Conservation (phyloP, 2,329 filamentous ascomycete species). For the Curvularia sp. region DNA sequence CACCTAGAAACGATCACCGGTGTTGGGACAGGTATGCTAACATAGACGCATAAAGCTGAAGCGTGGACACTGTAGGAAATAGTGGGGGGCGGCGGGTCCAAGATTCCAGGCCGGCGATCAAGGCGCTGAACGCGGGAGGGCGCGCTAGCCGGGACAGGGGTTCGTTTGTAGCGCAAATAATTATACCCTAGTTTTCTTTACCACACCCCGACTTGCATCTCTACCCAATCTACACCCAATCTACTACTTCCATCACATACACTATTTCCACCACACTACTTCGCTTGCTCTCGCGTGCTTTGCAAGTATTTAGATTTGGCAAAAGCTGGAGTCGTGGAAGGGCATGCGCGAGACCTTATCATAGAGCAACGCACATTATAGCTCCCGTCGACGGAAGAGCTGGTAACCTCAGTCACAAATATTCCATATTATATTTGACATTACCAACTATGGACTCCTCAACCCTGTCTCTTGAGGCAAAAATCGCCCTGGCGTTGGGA, state of each 20-base stretch:
- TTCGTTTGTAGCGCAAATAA: background rate
- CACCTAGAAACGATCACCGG: background rate
- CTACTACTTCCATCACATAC: background rate
- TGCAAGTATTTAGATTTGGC: background rate
- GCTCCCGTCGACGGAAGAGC: background rate
- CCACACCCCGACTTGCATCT: background rate
- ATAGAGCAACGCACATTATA: background rate
- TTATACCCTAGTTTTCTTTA: background rate
- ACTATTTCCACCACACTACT: background rate
- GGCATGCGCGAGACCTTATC: background rate
- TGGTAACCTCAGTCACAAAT: background rate
- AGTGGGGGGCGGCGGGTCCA: background rate
- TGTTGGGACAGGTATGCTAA: background rate
- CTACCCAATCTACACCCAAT: background rate
- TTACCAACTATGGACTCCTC: slow-evolving; percentile 7
- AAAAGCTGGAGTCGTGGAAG: background rate
- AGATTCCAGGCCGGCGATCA: background rate
- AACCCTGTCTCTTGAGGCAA: slow-evolving; percentile 23
- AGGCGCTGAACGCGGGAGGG: background rate
- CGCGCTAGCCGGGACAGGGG: background rate
- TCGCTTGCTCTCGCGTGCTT: background rate
- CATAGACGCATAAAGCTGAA: background rate
- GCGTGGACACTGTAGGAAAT: background rate
- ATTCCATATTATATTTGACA: background rate
- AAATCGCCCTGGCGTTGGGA: slow-evolving; percentile 21